Evolutionary conservation across 257 asterid genomes (phyloP), one percentile per base, ranked within the genome.

Genomic region (Ehretia macrophylla): DNA sequence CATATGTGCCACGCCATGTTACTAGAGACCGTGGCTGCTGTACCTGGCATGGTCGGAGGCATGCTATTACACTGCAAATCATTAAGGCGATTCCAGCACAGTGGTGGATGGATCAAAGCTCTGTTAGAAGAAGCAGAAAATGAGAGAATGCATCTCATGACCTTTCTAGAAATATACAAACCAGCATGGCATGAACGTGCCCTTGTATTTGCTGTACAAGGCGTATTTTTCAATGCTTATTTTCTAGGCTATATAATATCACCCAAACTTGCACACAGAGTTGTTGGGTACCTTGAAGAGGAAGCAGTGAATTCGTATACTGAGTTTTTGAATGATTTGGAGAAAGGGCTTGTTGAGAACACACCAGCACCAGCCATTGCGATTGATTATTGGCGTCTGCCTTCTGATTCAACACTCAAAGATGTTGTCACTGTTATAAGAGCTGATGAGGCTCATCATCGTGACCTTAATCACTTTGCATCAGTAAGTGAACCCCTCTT

Each of bases 41-140:
- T 85, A 18, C 94, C 94, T 0, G 94, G 94, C 23, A 82, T 85
- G 94, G 89, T 85, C 0, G 89, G 89, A 27, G 87, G 94, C 0
- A 85, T 85, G 94, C 75, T 85, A 1, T 73, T 85, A 50, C 94
- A 85, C 77, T 59, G 65, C 68, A 82, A 77, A 57, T 85, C 94
- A 50, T 69, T 85, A 0, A 77, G 94, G 44, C 70, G 83, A 50
- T 85, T 85, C 62, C 87, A 85, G 71, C 87, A 85, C 14, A 85
- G 89, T 54, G 94, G 89, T 32, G 87, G 94, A 0, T 85, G 94
- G 94, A 85, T 85, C 77, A 85, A 85, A 63, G 89, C 94, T 20
- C 68, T 85, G 4, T 65, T 85, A 0, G 89, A 85, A 67, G 94
- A 85, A 54, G 94, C 94, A 0, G 94, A 85, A 66, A 82, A 85